Evolutionary conservation across 1,284 basidiomycete species (phyloP), one percentile per base, ranked within the genome.

Genomic region (Boletus sp.): DNA sequence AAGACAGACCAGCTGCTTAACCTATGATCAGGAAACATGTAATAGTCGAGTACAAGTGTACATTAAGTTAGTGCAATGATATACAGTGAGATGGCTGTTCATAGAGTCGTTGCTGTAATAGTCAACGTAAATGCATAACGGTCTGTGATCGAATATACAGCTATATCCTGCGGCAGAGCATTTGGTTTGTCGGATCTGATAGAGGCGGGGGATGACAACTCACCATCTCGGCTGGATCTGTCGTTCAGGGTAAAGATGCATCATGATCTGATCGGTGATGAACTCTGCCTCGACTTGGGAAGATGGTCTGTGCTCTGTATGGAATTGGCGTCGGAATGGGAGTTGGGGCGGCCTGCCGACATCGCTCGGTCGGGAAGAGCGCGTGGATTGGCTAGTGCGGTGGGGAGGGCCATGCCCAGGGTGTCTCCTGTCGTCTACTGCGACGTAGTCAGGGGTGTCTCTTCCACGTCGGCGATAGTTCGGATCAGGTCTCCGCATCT

Each of bases 181-280:
- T 27, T 48, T 52, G 12, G 50, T 22, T n/a, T 15, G 8, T 18
- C 4, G 3, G 18, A 44, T 51, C 35, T 51, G 57, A 59, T 29
- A n/a, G 16, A 45, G 33, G 16, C 31, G 27, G n/a, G 18, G 18
- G 22, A 51, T 18, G 42, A 35, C 2, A n/a, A 53, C 71, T 57
- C 53, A 74, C 69, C 69, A 71, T 61, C 69, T 59, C 13, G 69
- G 69, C 51, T 70, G 72, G 16, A 71, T 71, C 35, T 59, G 58
- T 57, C 60, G 71, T 60, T 71, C 69, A 31, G 69, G 69, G 46
- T 74, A 73, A 15, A 74, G 63, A 46, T 68, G 59, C 69, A 71
- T 71, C 68, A 71, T 66, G 41, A 73, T 73, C 50, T 74, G 71
- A 58, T 71, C 69, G 3, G 70, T 66, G 37, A 64, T 66, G 56